These are phyloP conservation scores for Candida methanosorbosa DNA, from an alignment of 805 yeast species.

Conservation along the genomic window DNA sequence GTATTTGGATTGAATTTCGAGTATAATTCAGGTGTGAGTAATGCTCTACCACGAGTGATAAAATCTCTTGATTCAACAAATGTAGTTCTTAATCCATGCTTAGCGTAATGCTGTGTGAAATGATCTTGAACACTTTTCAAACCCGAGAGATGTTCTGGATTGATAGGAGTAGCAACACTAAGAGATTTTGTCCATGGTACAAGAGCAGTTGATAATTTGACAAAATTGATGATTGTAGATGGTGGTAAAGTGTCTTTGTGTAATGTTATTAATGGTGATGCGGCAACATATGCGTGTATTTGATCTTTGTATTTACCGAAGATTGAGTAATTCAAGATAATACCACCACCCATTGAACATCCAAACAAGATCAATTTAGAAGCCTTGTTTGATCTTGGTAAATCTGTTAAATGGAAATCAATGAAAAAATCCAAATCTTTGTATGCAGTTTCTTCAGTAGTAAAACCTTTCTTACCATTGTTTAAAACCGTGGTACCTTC, in stretches of 20 bases:
- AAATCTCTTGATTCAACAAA: conserved; percentile 51
- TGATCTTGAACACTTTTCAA: conserved; percentile 38
- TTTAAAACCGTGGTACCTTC: conserved; percentile 53
- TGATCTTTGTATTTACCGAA: conserved; percentile 40
- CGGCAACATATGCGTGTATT: conserved; percentile 37
- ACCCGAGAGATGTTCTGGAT: conserved; percentile 44
- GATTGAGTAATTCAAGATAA: conserved; percentile 52
- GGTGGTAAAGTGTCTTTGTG: conserved; percentile 57
- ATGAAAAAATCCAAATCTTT: conserved; percentile 54
- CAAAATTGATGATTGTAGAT: conserved; percentile 31
- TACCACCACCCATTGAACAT: conserved; percentile 81
- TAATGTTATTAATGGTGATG: conserved; percentile 53
- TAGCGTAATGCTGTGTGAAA: conserved; percentile 30
- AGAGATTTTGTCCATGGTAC: conserved; percentile 36
- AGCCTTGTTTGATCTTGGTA: conserved; percentile 16
- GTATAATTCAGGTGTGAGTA: conserved; percentile 30
- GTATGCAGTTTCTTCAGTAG: conserved; percentile 48
- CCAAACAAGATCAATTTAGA: conserved; percentile 42
- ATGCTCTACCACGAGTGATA: conserved; percentile 49
- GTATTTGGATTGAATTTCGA: conserved; percentile 27
- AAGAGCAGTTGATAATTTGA: conserved; percentile 20
- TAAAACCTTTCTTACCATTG: conserved; percentile 42
- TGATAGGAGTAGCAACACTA: conserved; percentile 43
- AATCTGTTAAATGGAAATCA: conserved; percentile 30
- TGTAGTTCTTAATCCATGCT: conserved; percentile 42